A percentile compares a stretch with the other conserved stretches of the same genome.
Conservation (phyloP, 257 asterid species). For the Voacanga thouarsii region DNA sequence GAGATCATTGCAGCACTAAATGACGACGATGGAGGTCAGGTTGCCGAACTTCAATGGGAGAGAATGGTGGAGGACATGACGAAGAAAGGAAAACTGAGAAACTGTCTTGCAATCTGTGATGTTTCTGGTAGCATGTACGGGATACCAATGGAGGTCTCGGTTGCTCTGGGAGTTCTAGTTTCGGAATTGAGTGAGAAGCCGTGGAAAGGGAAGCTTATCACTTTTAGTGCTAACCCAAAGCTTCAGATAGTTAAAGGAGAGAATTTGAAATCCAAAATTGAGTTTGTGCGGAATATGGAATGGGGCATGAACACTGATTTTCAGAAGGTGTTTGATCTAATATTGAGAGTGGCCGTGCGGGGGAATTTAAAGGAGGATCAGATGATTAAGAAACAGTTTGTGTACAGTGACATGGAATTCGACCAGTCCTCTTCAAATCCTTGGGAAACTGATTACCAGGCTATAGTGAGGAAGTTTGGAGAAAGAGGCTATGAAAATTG, state of each 20-base stretch:
- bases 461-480: constrained; percentile 35
- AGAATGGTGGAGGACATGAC: constrained; percentile 15
- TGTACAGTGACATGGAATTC: constrained; percentile 16
- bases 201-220: constrained; percentile 15
- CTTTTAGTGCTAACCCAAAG: constrained; percentile 8
- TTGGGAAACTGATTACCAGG: constrained; percentile 49
- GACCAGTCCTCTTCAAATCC: constrained; percentile 22
- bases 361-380: constrained; percentile 6
- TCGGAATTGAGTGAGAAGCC: constrained; percentile 19
- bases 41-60: constrained; percentile 19
- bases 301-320: constrained; percentile 9
- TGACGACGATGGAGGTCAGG: background rate
- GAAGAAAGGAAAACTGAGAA: constrained; percentile 6
- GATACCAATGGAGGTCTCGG: constrained; percentile 19
- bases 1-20: constrained; percentile 1
- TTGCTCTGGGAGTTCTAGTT: constrained; percentile 16
- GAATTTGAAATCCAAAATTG: background rate
- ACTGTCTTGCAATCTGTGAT: constrained; percentile 20
- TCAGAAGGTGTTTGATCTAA: constrained; percentile 14
- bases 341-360: constrained; percentile 7
- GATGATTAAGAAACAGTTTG: constrained; percentile 12
- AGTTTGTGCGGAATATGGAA: constrained; percentile 1
- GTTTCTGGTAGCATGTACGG: constrained; percentile 13
- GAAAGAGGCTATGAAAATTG: constrained; percentile 31
- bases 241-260: constrained; percentile 6